A percentile compares a stretch with the other conserved stretches of the same genome.
phyloP scores from a whole-genome alignment of 176 grass and related monocot genomes.

The Poa pratensis region DNA sequence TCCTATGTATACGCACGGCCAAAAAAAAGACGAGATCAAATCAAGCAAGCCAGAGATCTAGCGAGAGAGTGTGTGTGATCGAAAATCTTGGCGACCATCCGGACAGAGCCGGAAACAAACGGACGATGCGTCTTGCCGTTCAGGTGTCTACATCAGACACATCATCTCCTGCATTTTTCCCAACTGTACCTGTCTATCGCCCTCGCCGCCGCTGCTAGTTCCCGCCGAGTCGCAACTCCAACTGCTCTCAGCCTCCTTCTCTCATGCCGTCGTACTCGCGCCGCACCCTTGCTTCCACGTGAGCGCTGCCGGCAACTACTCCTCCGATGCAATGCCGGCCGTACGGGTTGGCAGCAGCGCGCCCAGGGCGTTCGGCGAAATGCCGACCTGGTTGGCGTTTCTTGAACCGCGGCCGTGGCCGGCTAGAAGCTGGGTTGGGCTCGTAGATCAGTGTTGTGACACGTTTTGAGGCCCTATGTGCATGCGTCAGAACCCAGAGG shows the following conservation, averaged over 20 bases:
- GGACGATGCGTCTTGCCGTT: too few species aligned
- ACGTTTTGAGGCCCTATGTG: neutral
- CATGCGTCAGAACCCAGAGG: neutral
- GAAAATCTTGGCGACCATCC: too few species aligned
- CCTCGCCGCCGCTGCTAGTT: too few species aligned
- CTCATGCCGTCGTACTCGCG: neutral
- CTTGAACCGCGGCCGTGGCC: neutral
- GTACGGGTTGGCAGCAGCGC: neutral
- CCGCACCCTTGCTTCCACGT: neutral
- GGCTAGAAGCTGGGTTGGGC: neutral
- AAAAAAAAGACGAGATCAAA: too few species aligned
- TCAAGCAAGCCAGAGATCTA: too few species aligned
- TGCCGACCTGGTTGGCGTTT: neutral
- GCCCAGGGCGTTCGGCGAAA: conserved; percentile 32
- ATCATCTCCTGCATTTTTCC: too few species aligned
- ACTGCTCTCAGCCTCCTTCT: neutral
- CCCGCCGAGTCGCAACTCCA: neutral
- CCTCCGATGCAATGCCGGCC: neutral
- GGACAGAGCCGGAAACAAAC: too few species aligned
- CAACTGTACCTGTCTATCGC: too few species aligned
- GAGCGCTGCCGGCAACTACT: neutral
- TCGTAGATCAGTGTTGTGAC: neutral
- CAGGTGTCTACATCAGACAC: too few species aligned
- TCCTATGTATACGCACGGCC: too few species aligned
- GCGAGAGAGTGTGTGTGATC: too few species aligned